Base-by-base conservation (phyloP, 2,329 filamentous ascomycete genomes). In the Emergomyces orientalis region DNA sequence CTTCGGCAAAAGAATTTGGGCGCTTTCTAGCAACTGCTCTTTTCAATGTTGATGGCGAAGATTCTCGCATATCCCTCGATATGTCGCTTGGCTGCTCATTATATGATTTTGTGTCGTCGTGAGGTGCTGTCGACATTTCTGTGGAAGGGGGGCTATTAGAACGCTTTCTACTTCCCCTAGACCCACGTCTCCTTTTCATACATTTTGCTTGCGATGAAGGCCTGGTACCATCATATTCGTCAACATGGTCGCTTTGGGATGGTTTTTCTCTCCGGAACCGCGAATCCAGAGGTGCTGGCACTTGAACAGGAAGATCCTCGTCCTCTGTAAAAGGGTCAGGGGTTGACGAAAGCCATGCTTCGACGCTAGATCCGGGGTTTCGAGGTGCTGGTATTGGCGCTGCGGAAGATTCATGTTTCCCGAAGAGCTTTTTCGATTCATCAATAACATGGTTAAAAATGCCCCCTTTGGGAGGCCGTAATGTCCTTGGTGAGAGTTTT, bases 261-360 rank as follows among this genome's bases (percentile, higher is more conserved):
- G 65, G 66, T 57, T 68, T 67, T 49, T 71, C 66, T 34, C 72
- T 72, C 32, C 72, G 72, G 3, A 74, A 72, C 57, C 27, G 57
- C 59, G 75, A 75, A 60, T 76, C 76, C 37, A 78, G 62, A 11
- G 77, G 76, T 32, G 73, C 73, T 9, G 77, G 76, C 41, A 78
- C 70, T 56, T 78, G 76, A 52, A 71, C 74, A 34, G 70, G 69
- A 3, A 69, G 67, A 27, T 70, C 56, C 27, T 65, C 68, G 39
- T 71, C 67, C n/a, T 82, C 80, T 57, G 79, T 64, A 63, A 85
- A 83, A 2, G 82, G 81, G 71, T 85, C 82, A 9, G 80, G 77
- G 2, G 82, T 84, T 60, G 76, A 76, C 2, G 80, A 80, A 6
- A 88, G 78, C 85, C 85, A 88, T 58, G 84, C 82, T 71, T 87